Base-by-base conservation (phyloP, 768 basidiomycete species). In the Hygrophoropsis aurantiaca region DNA sequence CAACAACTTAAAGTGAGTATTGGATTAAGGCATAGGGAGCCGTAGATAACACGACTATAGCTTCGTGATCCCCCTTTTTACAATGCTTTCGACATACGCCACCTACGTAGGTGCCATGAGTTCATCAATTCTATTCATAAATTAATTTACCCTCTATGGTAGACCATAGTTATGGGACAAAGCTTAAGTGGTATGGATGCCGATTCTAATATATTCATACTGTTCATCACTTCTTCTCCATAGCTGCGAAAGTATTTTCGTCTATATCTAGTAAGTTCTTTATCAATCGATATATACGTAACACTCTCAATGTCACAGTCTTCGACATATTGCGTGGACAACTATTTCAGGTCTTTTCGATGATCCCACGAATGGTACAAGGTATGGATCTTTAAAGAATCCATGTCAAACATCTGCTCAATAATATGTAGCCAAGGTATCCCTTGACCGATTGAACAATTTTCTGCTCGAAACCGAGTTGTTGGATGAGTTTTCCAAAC, bases 81-180 rank as follows among this genome's bases (percentile, higher is more conserved):
- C 78, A 16, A 88, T 88, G 85, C 53, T 82, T 27, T 71, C 76
- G 10, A 81, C 84, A 1, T 87, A 79, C 53, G 70, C 75, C 1
- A 70, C 78, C 4, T 87, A 82, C 51, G 72, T 82, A 62, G 45
- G 78, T 58, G 2, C 10, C 15, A 10, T 6, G 13, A 11, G 23
- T 42, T 20, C 20, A 23, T 33, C 18, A 3, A 11, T n/a, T 11
- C 11, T n/a, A 7, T 40, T 24, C 25, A 11, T 33, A 30, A 6
- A 7, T 13, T 7, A 6, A 21, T 13, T 13, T 13, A 8, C n/a
- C 24, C 24, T 38, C 11, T 30, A 30, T 16, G 18, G 2, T 23
- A 47, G 46, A 40, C 46, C 15, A 3, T 32, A 16, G n/a, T 40
- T 21, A 47, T 47, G 46, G 39, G 39, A 2, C 36, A 27, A 20